These are phyloP conservation scores for Fusarium sp. DNA, from an alignment of 2,329 filamentous ascomycete genomes.

Conservation along the genomic window DNA sequence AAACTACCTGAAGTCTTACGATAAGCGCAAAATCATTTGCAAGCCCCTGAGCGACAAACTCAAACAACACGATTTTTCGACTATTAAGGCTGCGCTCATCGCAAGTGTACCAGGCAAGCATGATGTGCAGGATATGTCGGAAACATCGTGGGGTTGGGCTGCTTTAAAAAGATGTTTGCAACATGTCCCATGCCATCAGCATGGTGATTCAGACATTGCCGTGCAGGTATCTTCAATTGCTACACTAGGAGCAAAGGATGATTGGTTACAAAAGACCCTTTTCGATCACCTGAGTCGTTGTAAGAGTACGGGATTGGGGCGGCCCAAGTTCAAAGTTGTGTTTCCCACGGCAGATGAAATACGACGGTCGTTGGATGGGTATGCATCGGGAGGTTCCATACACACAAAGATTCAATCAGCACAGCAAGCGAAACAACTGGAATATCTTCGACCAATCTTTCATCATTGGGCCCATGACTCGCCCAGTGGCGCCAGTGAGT, in stretches of 20 bases:
- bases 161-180: slow-evolving; percentile 71
- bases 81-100: slow-evolving; percentile 77
- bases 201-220: slow-evolving; percentile 62
- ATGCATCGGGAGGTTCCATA: slow-evolving; percentile 81
- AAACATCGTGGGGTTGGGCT: slow-evolving; percentile 81
- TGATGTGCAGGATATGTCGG: slow-evolving; percentile 58
- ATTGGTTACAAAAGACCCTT: slow-evolving; percentile 77
- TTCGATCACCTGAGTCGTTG: slow-evolving; percentile 63
- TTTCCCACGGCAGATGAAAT: slow-evolving; percentile 87
- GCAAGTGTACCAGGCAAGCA: slow-evolving; percentile 82
- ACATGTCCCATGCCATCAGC: slow-evolving; percentile 60
- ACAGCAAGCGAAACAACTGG: slow-evolving; percentile 78
- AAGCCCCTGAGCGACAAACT: slow-evolving; percentile 69
- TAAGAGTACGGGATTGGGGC: slow-evolving; percentile 30
- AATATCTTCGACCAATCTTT: slow-evolving; percentile 76
- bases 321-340: slow-evolving; percentile 74
- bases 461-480: slow-evolving; percentile 80
- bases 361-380: slow-evolving; percentile 80
- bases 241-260: slow-evolving; percentile 76
- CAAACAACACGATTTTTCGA: slow-evolving; percentile 73
- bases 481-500: slow-evolving; percentile 51
- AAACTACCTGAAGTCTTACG: slow-evolving; percentile 78
- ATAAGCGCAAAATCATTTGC: slow-evolving; percentile 66
- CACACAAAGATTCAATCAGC: slow-evolving; percentile 81
- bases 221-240: slow-evolving; percentile 85